Conservation (phyloP, 140 eudicot species). For the Oenanthe javanica region DNA sequence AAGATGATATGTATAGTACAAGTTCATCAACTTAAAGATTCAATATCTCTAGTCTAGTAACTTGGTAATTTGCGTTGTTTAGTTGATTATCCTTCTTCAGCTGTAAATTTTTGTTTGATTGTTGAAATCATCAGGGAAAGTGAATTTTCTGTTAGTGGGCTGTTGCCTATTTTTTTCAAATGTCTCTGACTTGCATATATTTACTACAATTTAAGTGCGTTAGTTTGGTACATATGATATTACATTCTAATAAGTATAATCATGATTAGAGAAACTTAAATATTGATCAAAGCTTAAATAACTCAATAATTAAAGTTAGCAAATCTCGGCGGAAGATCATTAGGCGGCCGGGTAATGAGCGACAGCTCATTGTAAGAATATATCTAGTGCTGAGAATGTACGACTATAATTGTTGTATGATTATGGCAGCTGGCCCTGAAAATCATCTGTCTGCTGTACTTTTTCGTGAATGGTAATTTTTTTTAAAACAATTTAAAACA, state of each 20-base stretch:
- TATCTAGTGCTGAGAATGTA: background rate
- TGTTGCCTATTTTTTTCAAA: background rate
- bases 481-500: no score
- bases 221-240: background rate
- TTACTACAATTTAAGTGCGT: background rate
- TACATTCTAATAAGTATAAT: background rate
- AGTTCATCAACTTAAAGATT: background rate
- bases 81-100: background rate
- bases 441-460: no score
- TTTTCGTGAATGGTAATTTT: no score
- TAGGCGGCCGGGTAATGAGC: background rate
- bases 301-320: background rate
- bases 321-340: background rate
- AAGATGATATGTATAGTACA: background rate
- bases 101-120: background rate
- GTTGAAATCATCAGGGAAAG: background rate
- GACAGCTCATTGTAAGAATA: background rate
- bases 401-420: no score
- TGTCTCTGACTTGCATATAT: no score
- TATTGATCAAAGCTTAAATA: background rate
- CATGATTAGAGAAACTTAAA: constrained; percentile 5
- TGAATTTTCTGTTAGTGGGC: background rate
- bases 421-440: no score
- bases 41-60: background rate
- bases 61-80: background rate